Conservation (phyloP, 2,329 filamentous ascomycete genomes). For the Falciphora oryzae region DNA sequence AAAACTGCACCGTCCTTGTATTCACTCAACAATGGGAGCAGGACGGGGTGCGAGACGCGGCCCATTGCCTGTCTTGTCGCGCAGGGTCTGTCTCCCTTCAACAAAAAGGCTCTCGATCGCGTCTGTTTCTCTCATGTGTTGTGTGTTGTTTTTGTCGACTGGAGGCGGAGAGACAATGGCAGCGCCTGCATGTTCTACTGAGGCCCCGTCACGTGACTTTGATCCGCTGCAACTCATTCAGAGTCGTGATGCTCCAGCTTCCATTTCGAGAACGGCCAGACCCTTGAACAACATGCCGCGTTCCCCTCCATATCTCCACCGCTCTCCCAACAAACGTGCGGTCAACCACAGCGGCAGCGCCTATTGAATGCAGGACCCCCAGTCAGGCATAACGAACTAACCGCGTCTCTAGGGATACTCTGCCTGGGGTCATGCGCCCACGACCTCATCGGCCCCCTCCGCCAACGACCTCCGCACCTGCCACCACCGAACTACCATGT, state of each 20-base stretch:
- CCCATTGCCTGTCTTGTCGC: background rate
- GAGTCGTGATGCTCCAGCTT: background rate
- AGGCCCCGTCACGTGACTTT: background rate
- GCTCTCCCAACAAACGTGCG: background rate
- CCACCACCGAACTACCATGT: slow-evolving; percentile 19
- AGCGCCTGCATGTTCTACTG: background rate
- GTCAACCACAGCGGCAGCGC: no score
- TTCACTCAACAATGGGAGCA: background rate
- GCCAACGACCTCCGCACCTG: slow-evolving; percentile 11
- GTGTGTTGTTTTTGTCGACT: no score
- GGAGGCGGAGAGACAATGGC: no score
- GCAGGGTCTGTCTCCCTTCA: background rate
- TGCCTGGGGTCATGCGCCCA: background rate
- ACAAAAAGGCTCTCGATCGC: no score
- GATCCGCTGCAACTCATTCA: background rate
- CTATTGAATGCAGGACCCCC: no score
- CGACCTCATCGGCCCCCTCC: background rate
- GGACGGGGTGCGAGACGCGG: background rate
- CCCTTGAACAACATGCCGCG: background rate
- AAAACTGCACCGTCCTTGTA: background rate
- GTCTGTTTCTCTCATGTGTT: no score
- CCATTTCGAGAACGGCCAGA: background rate
- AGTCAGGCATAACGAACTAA: background rate
- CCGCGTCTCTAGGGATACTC: no score
- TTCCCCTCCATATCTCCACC: background rate